phyloP scores from a whole-genome alignment of 768 basidiomycete genomes.

The Cystofilobasidium macerans region DNA sequence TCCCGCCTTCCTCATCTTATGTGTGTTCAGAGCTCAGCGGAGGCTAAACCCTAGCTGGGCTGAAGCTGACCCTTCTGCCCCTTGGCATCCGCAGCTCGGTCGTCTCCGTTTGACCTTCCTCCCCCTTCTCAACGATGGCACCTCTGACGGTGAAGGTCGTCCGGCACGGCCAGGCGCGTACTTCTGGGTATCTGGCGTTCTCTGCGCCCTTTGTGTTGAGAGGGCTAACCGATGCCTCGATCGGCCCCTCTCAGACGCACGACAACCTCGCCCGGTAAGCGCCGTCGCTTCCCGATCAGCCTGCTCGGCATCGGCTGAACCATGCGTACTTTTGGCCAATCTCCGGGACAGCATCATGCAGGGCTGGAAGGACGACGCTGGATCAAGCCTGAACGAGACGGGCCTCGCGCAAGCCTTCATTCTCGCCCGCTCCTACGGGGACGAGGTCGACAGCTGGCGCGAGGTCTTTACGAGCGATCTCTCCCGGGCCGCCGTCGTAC shows the following conservation, averaged over 20 bases:
- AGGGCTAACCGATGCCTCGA: too few relatives aligned
- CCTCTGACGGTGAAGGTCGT: neutral
- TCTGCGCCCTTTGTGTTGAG: too few relatives aligned
- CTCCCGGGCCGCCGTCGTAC: neutral
- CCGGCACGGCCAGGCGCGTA: neutral
- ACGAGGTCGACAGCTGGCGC: neutral
- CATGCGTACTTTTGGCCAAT: neutral
- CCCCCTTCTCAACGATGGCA: neutral
- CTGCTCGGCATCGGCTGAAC: neutral
- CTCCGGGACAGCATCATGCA: neutral
- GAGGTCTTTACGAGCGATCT: neutral
- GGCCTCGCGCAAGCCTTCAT: neutral
- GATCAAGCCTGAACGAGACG: neutral
- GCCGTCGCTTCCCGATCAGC: neutral
- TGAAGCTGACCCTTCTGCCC: too few relatives aligned
- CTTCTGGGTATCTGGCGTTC: too few relatives aligned
- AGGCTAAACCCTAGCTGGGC: too few relatives aligned
- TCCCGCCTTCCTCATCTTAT: too few relatives aligned
- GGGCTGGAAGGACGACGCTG: conserved; percentile 1
- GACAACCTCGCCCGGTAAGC: neutral
- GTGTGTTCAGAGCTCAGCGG: too few relatives aligned
- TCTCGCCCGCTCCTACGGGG: neutral
- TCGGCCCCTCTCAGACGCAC: neutral
- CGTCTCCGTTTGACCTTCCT: too few relatives aligned
- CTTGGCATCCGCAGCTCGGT: too few relatives aligned